phyloP scores from a whole-genome alignment of 345 rosid genomes.

The Gossypium anomalum region DNA sequence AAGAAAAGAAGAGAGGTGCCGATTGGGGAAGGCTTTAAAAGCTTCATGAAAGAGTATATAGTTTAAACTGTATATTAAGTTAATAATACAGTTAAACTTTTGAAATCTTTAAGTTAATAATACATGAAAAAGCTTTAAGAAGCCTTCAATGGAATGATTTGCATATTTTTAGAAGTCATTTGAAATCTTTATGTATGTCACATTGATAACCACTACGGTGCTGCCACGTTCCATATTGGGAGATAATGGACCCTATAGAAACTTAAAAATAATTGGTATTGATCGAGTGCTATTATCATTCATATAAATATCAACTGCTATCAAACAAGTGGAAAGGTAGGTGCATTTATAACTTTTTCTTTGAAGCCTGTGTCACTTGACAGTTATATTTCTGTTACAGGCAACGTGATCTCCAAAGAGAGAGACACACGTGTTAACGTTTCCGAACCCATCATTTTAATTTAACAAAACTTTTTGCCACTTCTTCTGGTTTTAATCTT shows the following conservation, averaged over 20 bases:
- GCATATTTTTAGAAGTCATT: background rate
- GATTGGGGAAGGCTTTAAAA: background rate
- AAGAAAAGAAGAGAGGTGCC: background rate
- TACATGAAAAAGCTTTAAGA: background rate
- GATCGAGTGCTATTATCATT: background rate
- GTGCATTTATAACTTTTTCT: background rate
- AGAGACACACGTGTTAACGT: background rate
- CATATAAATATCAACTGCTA: background rate
- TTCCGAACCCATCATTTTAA: background rate
- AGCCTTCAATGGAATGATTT: background rate
- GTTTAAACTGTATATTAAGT: slow-evolving; percentile 6
- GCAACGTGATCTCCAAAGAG: background rate
- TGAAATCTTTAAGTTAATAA: background rate
- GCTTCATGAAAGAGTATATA: background rate
- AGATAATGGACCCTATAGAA: background rate
- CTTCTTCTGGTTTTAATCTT: background rate
- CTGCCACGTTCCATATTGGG: background rate
- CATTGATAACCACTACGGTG: background rate
- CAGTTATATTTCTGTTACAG: background rate
- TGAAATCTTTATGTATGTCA: background rate
- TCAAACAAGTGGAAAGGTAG: background rate
- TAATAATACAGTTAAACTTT: background rate
- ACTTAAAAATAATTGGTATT: background rate
- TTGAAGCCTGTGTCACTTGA: slow-evolving; percentile 8
- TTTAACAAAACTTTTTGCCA: background rate